phyloP scores from a whole-genome alignment of 495 filamentous ascomycete species.

The Penicillium daleae region DNA sequence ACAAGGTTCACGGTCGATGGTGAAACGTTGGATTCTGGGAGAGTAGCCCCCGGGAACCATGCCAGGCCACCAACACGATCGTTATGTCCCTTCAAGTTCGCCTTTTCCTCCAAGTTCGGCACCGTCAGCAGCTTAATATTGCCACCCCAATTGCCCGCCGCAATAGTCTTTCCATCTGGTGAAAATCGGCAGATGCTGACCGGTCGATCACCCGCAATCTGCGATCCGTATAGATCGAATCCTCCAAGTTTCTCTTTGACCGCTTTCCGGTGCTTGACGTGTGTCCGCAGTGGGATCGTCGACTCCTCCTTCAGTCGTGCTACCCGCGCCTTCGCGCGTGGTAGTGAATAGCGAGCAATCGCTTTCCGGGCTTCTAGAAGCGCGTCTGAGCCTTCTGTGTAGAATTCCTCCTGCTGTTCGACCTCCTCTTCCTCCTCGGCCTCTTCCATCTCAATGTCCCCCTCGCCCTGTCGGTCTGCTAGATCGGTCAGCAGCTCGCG shows the following conservation, averaged over 20 bases:
- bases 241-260: conserved; percentile 81
- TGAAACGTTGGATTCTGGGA: conserved; percentile 69
- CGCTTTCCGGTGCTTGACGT: conserved; percentile 86
- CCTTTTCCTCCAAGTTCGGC: conserved; percentile 77
- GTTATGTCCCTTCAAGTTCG: conserved; percentile 76
- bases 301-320: conserved; percentile 77
- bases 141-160: conserved; percentile 90
- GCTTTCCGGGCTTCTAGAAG: conserved; percentile 76
- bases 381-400: conserved; percentile 77
- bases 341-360: conserved; percentile 86
- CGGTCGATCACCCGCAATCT: conserved; percentile 87
- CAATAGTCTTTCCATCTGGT: conserved; percentile 80
- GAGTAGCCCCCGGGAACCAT: conserved; percentile 85
- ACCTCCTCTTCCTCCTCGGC: conserved; percentile 52
- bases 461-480: conserved; percentile 65
- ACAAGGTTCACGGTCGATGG: conserved; percentile 80
- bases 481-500: conserved; percentile 77
- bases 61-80: conserved; percentile 87
- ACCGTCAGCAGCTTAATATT: conserved; percentile 83
- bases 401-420: conserved; percentile 94
- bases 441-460: conserved; percentile 66
- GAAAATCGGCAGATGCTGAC: conserved; percentile 90
- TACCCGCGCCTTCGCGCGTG: conserved; percentile 75
- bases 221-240: conserved; percentile 90
- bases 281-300: conserved; percentile 79